Evolutionary conservation across 2,329 filamentous ascomycete species (phyloP).

Genomic region (Nectriaceae sp.): DNA sequence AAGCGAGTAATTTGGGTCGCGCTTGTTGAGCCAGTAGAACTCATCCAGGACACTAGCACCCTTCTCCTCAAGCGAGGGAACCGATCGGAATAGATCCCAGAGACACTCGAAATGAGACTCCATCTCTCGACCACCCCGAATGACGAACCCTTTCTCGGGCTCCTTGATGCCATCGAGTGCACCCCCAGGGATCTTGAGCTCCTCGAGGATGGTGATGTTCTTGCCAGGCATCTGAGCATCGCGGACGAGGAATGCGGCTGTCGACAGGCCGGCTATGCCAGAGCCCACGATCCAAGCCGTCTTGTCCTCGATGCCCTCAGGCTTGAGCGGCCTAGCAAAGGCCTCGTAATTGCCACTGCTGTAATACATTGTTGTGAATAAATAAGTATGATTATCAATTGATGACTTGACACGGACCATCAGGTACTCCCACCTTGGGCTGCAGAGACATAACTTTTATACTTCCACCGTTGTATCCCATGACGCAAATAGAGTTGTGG

Average conservation of each 20-base stretch:
- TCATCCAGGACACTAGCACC: conserved; percentile 32
- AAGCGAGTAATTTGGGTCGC: conserved; percentile 23
- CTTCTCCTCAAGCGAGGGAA: conserved; percentile 30
- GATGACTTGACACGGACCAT: not conserved
- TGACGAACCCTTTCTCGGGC: conserved; percentile 31
- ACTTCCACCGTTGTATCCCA: not conserved
- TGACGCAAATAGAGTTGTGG: not conserved
- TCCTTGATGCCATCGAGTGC: conserved; percentile 14
- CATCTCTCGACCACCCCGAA: conserved; percentile 32
- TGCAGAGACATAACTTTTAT: not conserved
- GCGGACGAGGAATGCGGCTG: conserved; percentile 16
- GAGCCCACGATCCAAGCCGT: conserved; percentile 15
- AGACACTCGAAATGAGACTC: conserved; percentile 30
- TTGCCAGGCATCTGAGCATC: conserved; percentile 16
- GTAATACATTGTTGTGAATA: conserved; percentile 11
- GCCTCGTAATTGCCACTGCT: conserved; percentile 16
- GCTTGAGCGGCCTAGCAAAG: conserved; percentile 16
- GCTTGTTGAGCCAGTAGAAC: conserved; percentile 34
- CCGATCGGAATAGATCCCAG: conserved; percentile 31
- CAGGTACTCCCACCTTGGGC: not conserved
- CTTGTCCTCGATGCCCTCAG: conserved; percentile 17
- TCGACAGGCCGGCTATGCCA: conserved; percentile 13
- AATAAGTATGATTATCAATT: not conserved
- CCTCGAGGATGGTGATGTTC: conserved; percentile 17
- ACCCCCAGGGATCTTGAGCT: conserved; percentile 11